Evolutionary conservation across 2,329 filamentous ascomycete species (phyloP).

Genomic region (Aspergillus niger): DNA sequence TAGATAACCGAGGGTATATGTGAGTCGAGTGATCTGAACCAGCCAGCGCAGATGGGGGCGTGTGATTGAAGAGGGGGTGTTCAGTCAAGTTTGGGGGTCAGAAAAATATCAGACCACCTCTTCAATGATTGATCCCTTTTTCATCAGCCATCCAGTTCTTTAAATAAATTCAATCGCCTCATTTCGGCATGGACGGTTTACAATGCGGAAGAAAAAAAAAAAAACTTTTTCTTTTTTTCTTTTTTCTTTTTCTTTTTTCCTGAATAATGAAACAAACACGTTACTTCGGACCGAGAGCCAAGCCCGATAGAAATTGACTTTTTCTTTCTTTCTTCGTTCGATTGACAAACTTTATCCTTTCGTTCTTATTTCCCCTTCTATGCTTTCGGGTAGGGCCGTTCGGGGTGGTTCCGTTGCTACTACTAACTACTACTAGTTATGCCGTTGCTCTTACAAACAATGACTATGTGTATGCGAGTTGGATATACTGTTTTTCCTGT

Average conservation of each 20-base stretch:
- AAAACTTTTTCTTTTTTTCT: background rate
- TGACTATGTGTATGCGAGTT: background rate
- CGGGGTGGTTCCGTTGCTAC: background rate
- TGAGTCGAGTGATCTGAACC: no score
- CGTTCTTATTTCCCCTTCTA: background rate
- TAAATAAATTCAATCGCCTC: background rate
- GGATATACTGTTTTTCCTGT: background rate
- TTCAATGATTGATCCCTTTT: background rate
- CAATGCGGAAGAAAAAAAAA: background rate
- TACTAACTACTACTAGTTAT: background rate
- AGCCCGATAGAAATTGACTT: background rate
- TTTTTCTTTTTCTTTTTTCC: background rate
- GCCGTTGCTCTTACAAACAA: background rate
- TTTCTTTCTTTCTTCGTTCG: background rate
- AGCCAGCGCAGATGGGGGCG: no score
- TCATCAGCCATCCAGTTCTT: background rate
- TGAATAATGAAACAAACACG: no score
- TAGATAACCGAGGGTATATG: no score
- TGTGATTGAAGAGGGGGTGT: background rate
- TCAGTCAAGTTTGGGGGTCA: background rate
- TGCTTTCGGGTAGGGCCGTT: background rate
- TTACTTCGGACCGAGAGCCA: background rate
- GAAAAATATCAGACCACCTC: slow-evolving; percentile 6
- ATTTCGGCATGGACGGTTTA: background rate
- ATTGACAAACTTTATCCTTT: background rate